Conservation (phyloP, 352 stramenopile genomes). For the Aphanomyces invadans region DNA sequence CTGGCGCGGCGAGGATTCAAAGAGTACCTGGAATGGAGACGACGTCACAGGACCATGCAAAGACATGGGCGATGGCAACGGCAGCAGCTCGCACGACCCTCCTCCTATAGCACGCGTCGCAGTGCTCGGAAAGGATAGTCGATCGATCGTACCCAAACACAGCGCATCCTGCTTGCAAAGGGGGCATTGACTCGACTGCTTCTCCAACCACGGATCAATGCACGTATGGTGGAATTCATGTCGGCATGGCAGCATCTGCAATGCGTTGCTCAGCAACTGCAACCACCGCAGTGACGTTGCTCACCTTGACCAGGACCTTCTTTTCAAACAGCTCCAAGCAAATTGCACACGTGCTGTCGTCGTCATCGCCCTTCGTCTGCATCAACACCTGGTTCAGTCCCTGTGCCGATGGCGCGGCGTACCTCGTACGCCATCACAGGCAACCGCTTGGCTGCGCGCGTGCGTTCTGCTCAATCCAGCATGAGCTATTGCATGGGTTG, state of each 20-base stretch:
- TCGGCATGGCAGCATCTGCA: constrained; percentile 7
- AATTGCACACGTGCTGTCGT: constrained; percentile 21
- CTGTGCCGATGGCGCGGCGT: background rate
- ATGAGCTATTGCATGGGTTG: background rate
- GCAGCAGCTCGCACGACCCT: background rate
- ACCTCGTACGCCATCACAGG: constrained; percentile 13
- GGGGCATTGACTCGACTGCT: constrained; percentile 15
- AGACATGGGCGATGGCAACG: no score
- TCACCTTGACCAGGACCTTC: constrained; percentile 3
- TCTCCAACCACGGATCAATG: constrained; percentile 23
- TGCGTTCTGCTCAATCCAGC: constrained; percentile 1
- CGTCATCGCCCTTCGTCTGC: constrained; percentile 14
- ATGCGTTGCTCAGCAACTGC: background rate
- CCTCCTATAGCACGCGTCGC: background rate
- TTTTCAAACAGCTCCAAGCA: constrained; percentile 20
- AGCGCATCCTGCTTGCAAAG: constrained; percentile 15
- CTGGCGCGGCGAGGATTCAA: no score
- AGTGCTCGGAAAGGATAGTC: background rate
- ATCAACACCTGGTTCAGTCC: background rate
- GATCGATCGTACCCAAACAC: background rate
- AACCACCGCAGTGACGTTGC: background rate
- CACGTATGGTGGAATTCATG: constrained; percentile 21
- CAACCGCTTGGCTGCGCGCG: constrained; percentile 2
- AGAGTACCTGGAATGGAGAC: background rate
- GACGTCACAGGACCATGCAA: background rate